These are phyloP conservation scores for Akanthomyces muscarius DNA, from an alignment of 2,329 filamentous ascomycete genomes.

Conservation along the genomic window DNA sequence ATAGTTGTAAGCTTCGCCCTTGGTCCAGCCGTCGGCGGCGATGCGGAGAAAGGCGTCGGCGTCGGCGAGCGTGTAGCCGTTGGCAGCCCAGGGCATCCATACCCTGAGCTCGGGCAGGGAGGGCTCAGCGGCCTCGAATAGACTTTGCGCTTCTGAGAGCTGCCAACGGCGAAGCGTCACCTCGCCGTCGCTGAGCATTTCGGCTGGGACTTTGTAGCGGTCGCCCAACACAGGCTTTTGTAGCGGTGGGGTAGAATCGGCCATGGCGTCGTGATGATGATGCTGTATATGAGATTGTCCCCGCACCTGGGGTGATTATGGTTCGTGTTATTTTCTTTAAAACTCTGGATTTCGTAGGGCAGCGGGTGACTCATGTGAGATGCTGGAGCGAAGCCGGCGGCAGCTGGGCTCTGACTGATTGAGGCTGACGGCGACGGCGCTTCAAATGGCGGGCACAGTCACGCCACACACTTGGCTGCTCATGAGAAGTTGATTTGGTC, in stretches of 20 bases:
- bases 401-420: background rate
- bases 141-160: slow-evolving; percentile 6
- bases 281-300: background rate
- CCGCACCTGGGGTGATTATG: too few species aligned
- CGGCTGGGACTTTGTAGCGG: slow-evolving; percentile 10
- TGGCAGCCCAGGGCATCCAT: slow-evolving; percentile 23
- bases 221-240: slow-evolving; percentile 1
- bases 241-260: background rate
- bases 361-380: background rate
- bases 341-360: background rate
- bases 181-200: slow-evolving; percentile 17
- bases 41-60: slow-evolving; percentile 16
- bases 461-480: background rate
- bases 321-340: background rate
- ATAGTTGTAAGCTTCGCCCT: slow-evolving; percentile 18
- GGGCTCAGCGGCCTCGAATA: slow-evolving; percentile 15
- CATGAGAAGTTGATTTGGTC: too few species aligned
- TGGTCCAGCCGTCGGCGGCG: slow-evolving; percentile 16
- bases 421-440: background rate
- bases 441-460: background rate
- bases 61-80: slow-evolving; percentile 17
- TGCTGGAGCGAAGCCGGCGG: slow-evolving; percentile 3
- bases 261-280: background rate
- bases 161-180: slow-evolving; percentile 21
- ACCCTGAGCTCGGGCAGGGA: slow-evolving; percentile 19